Evolutionary conservation across 495 filamentous ascomycete genomes (phyloP), one percentile per base, ranked within the genome.

Genomic region (Coniosporium apollinis): DNA sequence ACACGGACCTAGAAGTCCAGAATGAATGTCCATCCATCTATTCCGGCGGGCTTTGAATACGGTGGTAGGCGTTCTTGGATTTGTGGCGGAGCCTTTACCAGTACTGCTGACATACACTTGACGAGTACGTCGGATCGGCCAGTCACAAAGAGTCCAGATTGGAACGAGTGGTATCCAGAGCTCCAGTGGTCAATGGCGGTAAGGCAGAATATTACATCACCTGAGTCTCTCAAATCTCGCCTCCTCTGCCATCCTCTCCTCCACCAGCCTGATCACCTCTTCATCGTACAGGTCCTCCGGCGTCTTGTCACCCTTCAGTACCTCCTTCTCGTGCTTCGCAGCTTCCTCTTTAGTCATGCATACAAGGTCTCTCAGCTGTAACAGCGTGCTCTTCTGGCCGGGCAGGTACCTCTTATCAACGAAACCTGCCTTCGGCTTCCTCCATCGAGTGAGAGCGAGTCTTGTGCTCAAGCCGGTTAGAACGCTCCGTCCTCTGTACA

Each of bases 281-380:
- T 46, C 49, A 38, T 74, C 69, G 50, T 93, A 94, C 24, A 93
- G 30, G 5, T 87, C 75, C 49, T 82, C 75, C 7, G 65, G 65
- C 10, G 33, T 61, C 62, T 76, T 80, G 4, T 60, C 64, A 1
- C 66, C 82, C 42, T 65, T 72, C n/a, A 96, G 53, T 11, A 94
- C 70, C 48, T 82, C 70, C 42, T 72, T 74, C 49, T 87, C 80
- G 50, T 97, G 89, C 35, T 64, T 62, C 8, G 66, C 60, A n/a
- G 74, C 77, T 52, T 96, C 89, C 40, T 96, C 87, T 55, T 89
- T 94, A 5, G 91, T 96, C 84, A 99, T 84, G 46, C 81, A 81
- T 3, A 96, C 89, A 22, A 99, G 54, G 19, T 94, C 76, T 17
- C 65, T 65, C 36, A 85, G 50, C 30, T 63, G 51, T 6, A 92